A percentile compares a stretch with the other conserved stretches of the same genome.
Conservation (phyloP, 192 early-diverging fungal genomes). For the Diversispora eburnea region DNA sequence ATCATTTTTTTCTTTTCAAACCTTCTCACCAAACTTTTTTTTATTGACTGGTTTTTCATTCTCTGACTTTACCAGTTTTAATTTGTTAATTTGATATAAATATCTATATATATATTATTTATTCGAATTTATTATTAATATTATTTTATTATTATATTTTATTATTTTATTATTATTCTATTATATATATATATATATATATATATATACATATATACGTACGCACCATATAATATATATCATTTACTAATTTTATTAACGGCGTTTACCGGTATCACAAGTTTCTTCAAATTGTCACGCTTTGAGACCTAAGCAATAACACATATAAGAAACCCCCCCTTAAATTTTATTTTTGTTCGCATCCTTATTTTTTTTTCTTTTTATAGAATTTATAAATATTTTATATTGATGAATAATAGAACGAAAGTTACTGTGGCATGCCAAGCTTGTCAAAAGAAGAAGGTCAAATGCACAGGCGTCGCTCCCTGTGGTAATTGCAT, state of each 20-base stretch:
- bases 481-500: constrained; percentile 1
- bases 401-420: neutral
- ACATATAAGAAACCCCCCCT: neutral
- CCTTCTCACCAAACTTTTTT: neutral
- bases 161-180: too few species aligned
- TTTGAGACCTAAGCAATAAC: neutral
- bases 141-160: too few species aligned
- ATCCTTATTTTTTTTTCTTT: neutral
- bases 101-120: neutral
- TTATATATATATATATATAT: too few species aligned
- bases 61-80: neutral
- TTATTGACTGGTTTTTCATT: neutral
- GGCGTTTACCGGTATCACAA: too few species aligned
- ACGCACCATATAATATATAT: too few species aligned
- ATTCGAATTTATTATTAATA: too few species aligned
- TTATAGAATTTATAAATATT: neutral
- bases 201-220: too few species aligned
- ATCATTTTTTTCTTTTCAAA: neutral
- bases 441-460: constrained; percentile 9
- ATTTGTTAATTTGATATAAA: neutral
- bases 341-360: neutral
- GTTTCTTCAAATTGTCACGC: neutral
- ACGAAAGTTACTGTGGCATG: constrained; percentile 12
- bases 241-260: too few species aligned
- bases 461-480: constrained; percentile 5